These are phyloP conservation scores for Arthrobotrys entomopaga DNA, from an alignment of 2,329 filamentous ascomycete genomes.

Conservation along the genomic window DNA sequence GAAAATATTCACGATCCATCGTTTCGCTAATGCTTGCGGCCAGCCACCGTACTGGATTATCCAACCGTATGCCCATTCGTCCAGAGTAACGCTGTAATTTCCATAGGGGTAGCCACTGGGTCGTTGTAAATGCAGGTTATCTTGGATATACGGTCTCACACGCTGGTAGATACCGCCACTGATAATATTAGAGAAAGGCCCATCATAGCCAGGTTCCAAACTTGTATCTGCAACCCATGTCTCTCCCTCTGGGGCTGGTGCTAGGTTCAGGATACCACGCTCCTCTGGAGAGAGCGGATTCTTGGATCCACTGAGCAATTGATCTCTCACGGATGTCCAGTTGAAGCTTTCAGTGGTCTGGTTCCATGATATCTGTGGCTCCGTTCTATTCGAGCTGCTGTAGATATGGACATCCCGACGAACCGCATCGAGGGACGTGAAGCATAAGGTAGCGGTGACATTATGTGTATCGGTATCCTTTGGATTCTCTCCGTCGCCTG, in stretches of 20 bases:
- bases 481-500: neutral
- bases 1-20: conserved; percentile 12
- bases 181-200: conserved; percentile 1
- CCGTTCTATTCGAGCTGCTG: conserved; percentile 4
- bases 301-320: conserved; percentile 4
- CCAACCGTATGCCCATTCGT: conserved; percentile 1
- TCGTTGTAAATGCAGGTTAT: neutral
- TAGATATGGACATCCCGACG: neutral
- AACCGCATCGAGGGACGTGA: conserved; percentile 1
- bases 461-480: neutral
- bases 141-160: conserved; percentile 1
- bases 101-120: neutral
- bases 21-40: neutral
- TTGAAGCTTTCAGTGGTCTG: neutral
- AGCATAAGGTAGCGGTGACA: conserved; percentile 6
- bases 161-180: neutral
- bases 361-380: conserved; percentile 7
- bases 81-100: conserved; percentile 14
- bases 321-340: conserved; percentile 3
- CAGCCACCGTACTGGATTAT: neutral
- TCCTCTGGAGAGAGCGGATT: conserved; percentile 1
- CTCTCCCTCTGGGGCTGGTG: neutral
- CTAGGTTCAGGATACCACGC: neutral
- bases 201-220: neutral
- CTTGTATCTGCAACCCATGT: conserved; percentile 2